Percentiles rank a stretch among this genome's conserved stretches.
Conservation (phyloP, 2,329 filamentous ascomycete genomes). For the Leptoxyphium fumago region DNA sequence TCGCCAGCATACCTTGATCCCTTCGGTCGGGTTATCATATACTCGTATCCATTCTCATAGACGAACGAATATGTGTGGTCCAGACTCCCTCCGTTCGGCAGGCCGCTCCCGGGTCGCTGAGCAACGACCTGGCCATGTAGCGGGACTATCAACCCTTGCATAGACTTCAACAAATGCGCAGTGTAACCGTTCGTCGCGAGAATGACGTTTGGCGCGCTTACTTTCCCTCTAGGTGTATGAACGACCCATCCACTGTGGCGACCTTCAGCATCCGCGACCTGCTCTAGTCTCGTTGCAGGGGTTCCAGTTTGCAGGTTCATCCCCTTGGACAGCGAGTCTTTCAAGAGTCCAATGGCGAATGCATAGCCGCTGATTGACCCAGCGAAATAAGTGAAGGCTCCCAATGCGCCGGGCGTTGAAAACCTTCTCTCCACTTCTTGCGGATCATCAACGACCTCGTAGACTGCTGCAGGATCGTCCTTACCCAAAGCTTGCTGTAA, state of each 20-base stretch:
- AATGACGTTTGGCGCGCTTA: slow-evolving; percentile 11
- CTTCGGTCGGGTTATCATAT: slow-evolving; percentile 46
- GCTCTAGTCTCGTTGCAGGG: slow-evolving; percentile 18
- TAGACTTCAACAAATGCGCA: slow-evolving; percentile 10
- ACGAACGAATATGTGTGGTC: slow-evolving; percentile 47
- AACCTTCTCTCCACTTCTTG: slow-evolving; percentile 30
- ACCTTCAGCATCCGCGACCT: neutral
- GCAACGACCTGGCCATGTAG: slow-evolving; percentile 26
- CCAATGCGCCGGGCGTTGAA: slow-evolving; percentile 23
- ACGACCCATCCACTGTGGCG: slow-evolving; percentile 6
- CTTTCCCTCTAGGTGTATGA: slow-evolving; percentile 13
- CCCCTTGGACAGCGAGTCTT: slow-evolving; percentile 28
- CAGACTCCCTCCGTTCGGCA: slow-evolving; percentile 23
- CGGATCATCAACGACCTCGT: slow-evolving; percentile 26
- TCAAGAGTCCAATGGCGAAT: slow-evolving; percentile 31
- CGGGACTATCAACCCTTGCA: slow-evolving; percentile 22
- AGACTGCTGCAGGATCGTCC: slow-evolving; percentile 28
- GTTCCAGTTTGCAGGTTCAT: slow-evolving; percentile 41
- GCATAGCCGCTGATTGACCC: slow-evolving; percentile 29
- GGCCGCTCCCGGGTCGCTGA: slow-evolving; percentile 22
- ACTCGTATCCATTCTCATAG: slow-evolving; percentile 48
- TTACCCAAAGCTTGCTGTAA: slow-evolving; percentile 33
- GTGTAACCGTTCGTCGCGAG: slow-evolving; percentile 18
- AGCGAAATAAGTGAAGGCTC: slow-evolving; percentile 33
- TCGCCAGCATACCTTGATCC: slow-evolving; percentile 31